Conservation (phyloP, 768 basidiomycete species). For the Phylloporus arenicola region DNA sequence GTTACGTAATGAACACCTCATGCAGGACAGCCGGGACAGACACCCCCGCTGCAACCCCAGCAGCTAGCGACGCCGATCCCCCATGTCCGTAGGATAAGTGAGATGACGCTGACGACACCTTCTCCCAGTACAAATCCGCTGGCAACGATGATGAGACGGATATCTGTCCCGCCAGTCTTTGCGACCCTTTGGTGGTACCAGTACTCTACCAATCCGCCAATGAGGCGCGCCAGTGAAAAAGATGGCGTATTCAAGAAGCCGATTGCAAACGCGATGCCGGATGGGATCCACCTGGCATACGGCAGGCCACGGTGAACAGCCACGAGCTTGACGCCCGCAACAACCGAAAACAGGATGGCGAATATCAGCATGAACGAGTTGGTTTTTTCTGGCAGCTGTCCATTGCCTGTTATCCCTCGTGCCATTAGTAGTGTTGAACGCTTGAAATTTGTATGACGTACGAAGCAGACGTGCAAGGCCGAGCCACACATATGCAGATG, state of each 20-base stretch:
- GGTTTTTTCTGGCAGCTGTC: constrained; percentile 73
- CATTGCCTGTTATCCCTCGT: constrained; percentile 52
- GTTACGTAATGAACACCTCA: constrained; percentile 15
- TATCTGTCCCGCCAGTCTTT: constrained; percentile 50
- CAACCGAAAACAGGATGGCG: constrained; percentile 60
- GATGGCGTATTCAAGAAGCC: constrained; percentile 95
- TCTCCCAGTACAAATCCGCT: constrained; percentile 96
- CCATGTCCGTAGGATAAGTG: constrained; percentile 65
- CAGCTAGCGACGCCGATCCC: constrained; percentile 78
- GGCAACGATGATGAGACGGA: constrained; percentile 79
- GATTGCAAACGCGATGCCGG: constrained; percentile 91
- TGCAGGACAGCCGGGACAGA: constrained; percentile 64
- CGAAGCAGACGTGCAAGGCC: constrained; percentile 70
- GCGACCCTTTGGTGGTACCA: constrained; percentile 51
- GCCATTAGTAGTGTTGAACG: constrained; percentile 1
- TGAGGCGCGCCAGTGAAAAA: constrained; percentile 85
- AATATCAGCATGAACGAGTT: constrained; percentile 75
- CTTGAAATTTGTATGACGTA: constrained; percentile 32
- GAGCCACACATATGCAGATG: constrained; percentile 93
- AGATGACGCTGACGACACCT: constrained; percentile 81
- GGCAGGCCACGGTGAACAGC: constrained; percentile 43
- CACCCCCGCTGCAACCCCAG: constrained; percentile 76
- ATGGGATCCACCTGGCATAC: constrained; percentile 79
- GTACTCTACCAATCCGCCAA: constrained; percentile 82
- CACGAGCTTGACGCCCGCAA: constrained; percentile 65